These are phyloP conservation scores for Boletus patriciae DNA, from an alignment of 768 basidiomycete genomes.

Conservation along the genomic window DNA sequence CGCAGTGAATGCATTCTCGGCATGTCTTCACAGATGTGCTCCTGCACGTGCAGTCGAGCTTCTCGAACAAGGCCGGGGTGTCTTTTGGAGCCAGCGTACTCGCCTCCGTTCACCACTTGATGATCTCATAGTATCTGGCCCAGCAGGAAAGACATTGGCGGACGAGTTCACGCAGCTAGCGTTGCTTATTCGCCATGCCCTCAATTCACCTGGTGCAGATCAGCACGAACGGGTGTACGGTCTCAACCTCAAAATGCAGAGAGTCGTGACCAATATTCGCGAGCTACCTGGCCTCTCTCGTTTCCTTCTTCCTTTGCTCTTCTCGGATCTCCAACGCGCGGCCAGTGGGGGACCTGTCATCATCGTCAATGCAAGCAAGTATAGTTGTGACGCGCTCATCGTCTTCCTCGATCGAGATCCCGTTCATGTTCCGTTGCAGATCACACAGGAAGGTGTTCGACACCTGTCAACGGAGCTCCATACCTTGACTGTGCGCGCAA, in stretches of 20 bases:
- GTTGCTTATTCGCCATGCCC: not conserved
- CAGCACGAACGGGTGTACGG: not conserved
- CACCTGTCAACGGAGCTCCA: not conserved
- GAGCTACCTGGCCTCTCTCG: constrained; percentile 7
- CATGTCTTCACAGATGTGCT: no score
- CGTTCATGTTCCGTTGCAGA: not conserved
- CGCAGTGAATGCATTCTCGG: no score
- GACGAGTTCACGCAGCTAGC: not conserved
- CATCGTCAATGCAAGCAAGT: no score
- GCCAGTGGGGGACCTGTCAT: no score
- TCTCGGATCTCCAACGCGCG: no score
- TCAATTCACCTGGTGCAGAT: not conserved
- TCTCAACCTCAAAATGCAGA: not conserved
- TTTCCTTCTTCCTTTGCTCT: constrained; percentile 15
- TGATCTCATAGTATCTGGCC: no score
- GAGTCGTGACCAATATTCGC: not conserved
- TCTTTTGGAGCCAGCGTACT: no score
- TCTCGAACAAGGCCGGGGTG: no score
- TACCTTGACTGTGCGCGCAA: not conserved
- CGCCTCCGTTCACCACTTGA: no score
- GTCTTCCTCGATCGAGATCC: not conserved
- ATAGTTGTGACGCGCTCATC: no score
- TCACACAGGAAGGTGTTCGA: not conserved
- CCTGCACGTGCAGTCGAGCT: no score
- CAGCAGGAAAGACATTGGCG: not conserved